Conservation (phyloP, 345 rosid species). For the sweet orange (Citrus sinensis) region DNA sequence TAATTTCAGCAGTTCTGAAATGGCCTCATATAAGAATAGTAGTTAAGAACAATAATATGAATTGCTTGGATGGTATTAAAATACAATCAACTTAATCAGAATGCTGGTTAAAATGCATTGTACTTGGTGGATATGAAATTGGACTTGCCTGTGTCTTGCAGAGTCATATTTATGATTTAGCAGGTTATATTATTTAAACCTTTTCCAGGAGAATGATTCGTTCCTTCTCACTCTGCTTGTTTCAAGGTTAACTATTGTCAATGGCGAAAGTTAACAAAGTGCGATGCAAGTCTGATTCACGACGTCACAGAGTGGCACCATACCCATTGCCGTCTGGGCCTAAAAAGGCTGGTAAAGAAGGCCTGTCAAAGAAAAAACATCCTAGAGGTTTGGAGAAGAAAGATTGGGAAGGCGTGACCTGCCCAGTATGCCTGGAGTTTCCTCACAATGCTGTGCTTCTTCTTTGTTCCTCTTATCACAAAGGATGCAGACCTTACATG, state of each 20-base stretch:
- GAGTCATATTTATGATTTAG: not conserved
- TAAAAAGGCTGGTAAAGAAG: slow-evolving; percentile 32
- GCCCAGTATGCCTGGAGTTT: slow-evolving; percentile 74
- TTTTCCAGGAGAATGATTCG: not conserved
- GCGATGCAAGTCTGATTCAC: slow-evolving; percentile 26
- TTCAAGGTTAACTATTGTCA: slow-evolving; percentile 21
- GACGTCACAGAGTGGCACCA: slow-evolving; percentile 20
- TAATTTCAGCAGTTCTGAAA: not conserved
- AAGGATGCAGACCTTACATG: slow-evolving; percentile 94
- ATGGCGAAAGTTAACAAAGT: slow-evolving; percentile 60
- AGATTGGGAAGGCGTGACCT: slow-evolving; percentile 65
- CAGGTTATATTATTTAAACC: not conserved
- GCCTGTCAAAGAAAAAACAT: slow-evolving; percentile 23
- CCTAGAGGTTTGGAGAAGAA: slow-evolving; percentile 42
- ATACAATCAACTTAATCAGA: not conserved
- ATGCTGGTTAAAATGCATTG: slow-evolving; percentile 1
- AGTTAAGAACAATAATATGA: not conserved
- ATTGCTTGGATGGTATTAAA: not conserved
- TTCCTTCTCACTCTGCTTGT: not conserved
- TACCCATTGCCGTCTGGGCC: slow-evolving; percentile 34
- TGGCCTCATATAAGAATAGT: not conserved
- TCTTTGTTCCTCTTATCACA: slow-evolving; percentile 72
- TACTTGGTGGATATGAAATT: not conserved
- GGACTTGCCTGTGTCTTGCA: not conserved
- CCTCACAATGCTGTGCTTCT: slow-evolving; percentile 92